Percentiles rank a stretch among this genome's conserved stretches.
These are phyloP conservation scores for Fraxinus platypoda DNA, from an alignment of 305 asterid genomes.

Conservation along the genomic window DNA sequence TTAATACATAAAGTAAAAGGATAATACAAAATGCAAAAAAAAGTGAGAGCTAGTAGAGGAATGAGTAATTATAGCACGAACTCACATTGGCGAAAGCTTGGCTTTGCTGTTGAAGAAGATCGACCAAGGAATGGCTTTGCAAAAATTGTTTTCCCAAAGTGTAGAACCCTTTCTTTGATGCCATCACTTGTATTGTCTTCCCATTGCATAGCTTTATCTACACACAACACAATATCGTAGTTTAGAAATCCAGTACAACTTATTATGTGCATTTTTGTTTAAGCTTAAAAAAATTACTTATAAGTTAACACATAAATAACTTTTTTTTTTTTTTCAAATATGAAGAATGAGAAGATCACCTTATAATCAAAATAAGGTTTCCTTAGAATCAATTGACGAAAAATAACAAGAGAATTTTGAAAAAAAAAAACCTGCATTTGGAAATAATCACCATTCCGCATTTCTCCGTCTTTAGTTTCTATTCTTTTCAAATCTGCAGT, in stretches of 20 bases:
- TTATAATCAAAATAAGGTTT: neutral
- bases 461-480: slow-evolving; percentile 51
- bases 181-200: slow-evolving; percentile 78
- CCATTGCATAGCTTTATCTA: slow-evolving; percentile 99
- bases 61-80: slow-evolving; percentile 2
- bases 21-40: neutral
- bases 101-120: slow-evolving; percentile 99
- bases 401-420: neutral
- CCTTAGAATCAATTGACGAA: neutral
- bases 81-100: slow-evolving; percentile 95
- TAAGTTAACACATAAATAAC: neutral
- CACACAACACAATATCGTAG: slow-evolving; percentile 31
- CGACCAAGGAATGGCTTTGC: slow-evolving; percentile 87
- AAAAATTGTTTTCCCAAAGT: slow-evolving; percentile 72
- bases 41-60: neutral
- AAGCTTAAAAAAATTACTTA: neutral
- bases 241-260: slow-evolving; percentile 18
- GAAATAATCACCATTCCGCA: slow-evolving; percentile 71
- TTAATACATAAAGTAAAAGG: neutral
- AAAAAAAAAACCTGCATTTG: slow-evolving; percentile 63
- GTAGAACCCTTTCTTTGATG: slow-evolving; percentile 84
- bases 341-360: neutral
- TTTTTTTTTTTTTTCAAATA: neutral
- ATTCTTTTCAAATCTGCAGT: slow-evolving; percentile 66
- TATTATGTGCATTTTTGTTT: neutral